Base-by-base conservation (phyloP, 148 eudicot species). In the Gaultheria prostrata region DNA sequence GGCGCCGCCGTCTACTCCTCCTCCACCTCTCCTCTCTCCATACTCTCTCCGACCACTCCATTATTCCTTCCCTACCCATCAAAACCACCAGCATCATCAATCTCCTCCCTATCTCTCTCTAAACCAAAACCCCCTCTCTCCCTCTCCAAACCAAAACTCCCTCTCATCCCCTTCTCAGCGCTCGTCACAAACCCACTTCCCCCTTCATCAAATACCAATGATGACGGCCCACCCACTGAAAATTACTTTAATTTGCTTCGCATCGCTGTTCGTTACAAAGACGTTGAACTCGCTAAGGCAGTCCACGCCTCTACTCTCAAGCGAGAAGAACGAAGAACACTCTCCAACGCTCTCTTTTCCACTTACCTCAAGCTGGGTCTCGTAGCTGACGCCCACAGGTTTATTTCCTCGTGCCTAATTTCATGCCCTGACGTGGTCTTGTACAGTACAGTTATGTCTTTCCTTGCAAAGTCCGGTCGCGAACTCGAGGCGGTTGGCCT, bases 261-360 rank as follows among this genome's bases (percentile, higher is more conserved):
- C 12, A 54, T 93, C 6, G 91, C 96, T 12, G 84, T 83, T 14
- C 89, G 83, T 17, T 86, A 85, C 81, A 13, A 77, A 0, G 96
- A 95, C 81, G 71, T 78, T 49, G 87, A 86, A 53, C 94, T 94
- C 46, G 82, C 85, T 6, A 90, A 77, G 83, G 90, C 89, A 1
- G 87, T 90, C 57, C 98, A 95, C 80, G 87, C 94, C 81, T 88
- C 91, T n/a, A 61, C 92, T 87, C 85, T 91, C 88, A 95, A 94
- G 89, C 71, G 87, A n/a, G 85, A 88, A 28, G 89, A 89, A 39
- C 92, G 90, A 30, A 81, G 74, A 28, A 67, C 35, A 1, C 78
- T 94, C 43, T 53, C 18, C 21, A 94, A 91, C 83, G 82, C 89
- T 9, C 85, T 95, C 12, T 87, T 95, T 85, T 14, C 86, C 17